These are phyloP conservation scores for Naegleria fowleri DNA, from an alignment of 208 protist species.

Conservation along the genomic window DNA sequence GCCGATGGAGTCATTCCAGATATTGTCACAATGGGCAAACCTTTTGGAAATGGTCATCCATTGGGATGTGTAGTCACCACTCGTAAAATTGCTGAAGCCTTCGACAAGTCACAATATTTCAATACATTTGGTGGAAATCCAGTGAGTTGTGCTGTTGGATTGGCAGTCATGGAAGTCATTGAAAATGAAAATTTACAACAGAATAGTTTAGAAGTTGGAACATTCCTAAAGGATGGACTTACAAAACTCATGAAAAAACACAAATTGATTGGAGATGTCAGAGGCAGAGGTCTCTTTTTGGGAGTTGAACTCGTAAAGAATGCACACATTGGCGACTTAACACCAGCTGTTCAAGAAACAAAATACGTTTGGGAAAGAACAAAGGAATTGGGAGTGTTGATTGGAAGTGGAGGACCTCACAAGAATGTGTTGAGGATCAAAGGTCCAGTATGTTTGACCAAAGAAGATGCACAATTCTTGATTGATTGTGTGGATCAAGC, in stretches of 20 bases:
- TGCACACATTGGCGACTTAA: not conserved
- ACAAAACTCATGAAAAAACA: conserved; percentile 41
- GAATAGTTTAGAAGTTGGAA: conserved; percentile 43
- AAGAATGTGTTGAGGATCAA: conserved; percentile 55
- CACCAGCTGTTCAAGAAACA: not conserved
- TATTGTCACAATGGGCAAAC: conserved; percentile 39
- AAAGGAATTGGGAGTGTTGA: not conserved
- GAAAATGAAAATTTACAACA: conserved; percentile 50
- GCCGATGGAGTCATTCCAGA: conserved; percentile 41
- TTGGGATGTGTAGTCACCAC: conserved; percentile 40
- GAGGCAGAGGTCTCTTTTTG: conserved; percentile 55
- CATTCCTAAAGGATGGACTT: conserved; percentile 36
- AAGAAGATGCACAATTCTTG: conserved; percentile 25
- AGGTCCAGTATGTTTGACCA: conserved; percentile 50
- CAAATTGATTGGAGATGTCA: conserved; percentile 58
- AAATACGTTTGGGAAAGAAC: not conserved
- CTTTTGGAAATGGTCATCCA: conserved; percentile 45
- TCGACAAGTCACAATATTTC: conserved; percentile 48
- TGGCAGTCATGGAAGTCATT: conserved; percentile 56
- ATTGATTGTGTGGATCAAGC: not conserved
- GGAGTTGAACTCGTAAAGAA: conserved; percentile 56
- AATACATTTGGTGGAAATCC: conserved; percentile 66
- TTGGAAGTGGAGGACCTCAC: not conserved
- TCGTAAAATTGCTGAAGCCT: conserved; percentile 38
- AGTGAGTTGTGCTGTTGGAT: conserved; percentile 51